Conservation (phyloP, 495 filamentous ascomycete genomes). For the Lentithecium fluviatile region DNA sequence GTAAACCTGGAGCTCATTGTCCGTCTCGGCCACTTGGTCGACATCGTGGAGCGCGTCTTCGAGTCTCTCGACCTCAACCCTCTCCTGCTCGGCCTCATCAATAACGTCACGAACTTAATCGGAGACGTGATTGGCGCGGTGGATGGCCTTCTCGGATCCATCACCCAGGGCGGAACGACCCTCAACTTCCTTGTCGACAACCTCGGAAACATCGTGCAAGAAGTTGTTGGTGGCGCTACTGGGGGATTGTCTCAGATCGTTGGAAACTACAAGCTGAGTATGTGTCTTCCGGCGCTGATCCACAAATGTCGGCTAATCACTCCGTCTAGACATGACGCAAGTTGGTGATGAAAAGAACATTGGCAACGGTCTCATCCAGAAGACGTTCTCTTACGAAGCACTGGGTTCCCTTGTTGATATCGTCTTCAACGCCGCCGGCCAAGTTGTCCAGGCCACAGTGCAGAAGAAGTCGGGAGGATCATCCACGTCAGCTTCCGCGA, state of each 20-base stretch:
- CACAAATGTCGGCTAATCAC: too few species aligned
- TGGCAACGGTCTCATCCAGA: constrained; percentile 52
- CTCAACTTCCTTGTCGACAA: constrained; percentile 59
- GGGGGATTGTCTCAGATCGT: constrained; percentile 50
- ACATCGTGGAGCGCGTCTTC: constrained; percentile 59
- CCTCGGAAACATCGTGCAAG: constrained; percentile 58
- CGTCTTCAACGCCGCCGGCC: constrained; percentile 53
- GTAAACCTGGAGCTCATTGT: constrained; percentile 57
- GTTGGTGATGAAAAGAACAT: constrained; percentile 49
- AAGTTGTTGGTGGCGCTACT: constrained; percentile 47
- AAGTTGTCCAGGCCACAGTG: constrained; percentile 58
- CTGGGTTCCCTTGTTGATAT: constrained; percentile 58
- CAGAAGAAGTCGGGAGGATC: constrained; percentile 34
- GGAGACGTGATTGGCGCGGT: constrained; percentile 54
- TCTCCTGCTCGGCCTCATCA: constrained; percentile 54
- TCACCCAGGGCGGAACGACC: constrained; percentile 52
- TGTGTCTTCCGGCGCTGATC: too few species aligned
- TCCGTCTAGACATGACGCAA: constrained; percentile 51
- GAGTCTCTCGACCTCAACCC: constrained; percentile 57
- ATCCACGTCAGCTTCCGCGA: neutral
- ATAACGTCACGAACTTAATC: constrained; percentile 51
- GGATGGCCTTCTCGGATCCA: constrained; percentile 53
- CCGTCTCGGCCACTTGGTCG: constrained; percentile 55
- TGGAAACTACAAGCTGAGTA: constrained; percentile 51
- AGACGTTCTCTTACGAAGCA: constrained; percentile 53